phyloP scores from a whole-genome alignment of 495 filamentous ascomycete genomes.

The Penicillium waksmanii region DNA sequence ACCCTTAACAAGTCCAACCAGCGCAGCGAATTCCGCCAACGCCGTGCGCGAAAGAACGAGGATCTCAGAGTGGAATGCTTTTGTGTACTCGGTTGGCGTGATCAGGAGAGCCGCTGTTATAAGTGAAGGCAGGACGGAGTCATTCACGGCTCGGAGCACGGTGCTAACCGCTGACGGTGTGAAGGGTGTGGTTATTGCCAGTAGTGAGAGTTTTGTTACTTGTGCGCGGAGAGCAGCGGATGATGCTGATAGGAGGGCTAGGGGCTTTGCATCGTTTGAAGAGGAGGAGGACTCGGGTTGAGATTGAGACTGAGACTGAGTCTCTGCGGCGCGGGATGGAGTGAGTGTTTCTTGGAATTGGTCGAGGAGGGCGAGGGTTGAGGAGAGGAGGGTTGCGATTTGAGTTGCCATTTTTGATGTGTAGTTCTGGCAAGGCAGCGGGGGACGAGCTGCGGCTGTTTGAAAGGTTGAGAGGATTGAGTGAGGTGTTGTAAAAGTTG shows the following conservation, averaged over 20 bases:
- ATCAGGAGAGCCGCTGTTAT: constrained; percentile 70
- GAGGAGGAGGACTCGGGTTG: constrained; percentile 21
- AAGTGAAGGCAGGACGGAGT: constrained; percentile 69
- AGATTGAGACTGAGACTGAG: constrained; percentile 6
- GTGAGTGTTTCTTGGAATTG: constrained; percentile 47
- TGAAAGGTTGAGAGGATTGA: neutral
- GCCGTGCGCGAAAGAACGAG: constrained; percentile 33
- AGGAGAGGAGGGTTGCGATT: constrained; percentile 35
- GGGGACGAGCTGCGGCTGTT: too few relatives aligned
- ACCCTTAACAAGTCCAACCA: constrained; percentile 41
- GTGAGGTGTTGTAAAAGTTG: neutral
- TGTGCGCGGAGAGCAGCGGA: constrained; percentile 74
- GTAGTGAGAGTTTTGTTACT: constrained; percentile 81
- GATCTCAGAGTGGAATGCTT: constrained; percentile 58
- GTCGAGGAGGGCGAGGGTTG: constrained; percentile 36
- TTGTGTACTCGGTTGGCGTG: constrained; percentile 58
- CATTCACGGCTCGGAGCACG: constrained; percentile 67
- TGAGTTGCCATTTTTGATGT: constrained; percentile 42
- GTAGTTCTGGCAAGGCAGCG: neutral
- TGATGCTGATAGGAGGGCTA: constrained; percentile 66
- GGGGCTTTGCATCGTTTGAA: constrained; percentile 47
- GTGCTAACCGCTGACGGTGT: constrained; percentile 71
- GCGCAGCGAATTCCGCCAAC: constrained; percentile 42
- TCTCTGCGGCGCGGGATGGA: constrained; percentile 22
- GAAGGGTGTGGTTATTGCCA: constrained; percentile 83